A percentile compares a stretch with the other conserved stretches of the same genome.
These are phyloP conservation scores for Pyrus communis DNA, from an alignment of 306 rosid species.

Conservation along the genomic window DNA sequence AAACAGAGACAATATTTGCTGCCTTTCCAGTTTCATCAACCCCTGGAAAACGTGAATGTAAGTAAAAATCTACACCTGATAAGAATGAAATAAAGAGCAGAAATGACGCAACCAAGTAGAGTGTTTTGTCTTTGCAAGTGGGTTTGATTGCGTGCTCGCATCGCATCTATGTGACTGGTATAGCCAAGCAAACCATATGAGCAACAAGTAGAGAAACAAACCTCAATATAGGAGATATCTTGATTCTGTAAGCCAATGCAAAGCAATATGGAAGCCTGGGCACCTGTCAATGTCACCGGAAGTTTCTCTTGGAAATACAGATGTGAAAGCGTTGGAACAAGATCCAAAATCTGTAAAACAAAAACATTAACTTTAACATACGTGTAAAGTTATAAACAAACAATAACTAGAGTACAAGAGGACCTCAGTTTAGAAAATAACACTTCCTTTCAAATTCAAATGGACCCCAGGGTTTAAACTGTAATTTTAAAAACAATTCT, in stretches of 20 bases:
- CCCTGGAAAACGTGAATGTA: conserved; percentile 36
- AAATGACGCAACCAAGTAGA: not conserved
- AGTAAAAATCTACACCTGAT: conserved; percentile 7
- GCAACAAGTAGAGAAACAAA: conserved; percentile 22
- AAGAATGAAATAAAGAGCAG: not conserved
- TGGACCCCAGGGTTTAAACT: not conserved
- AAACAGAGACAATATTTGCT: conserved; percentile 72
- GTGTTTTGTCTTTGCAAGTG: not conserved
- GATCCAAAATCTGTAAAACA: conserved; percentile 63
- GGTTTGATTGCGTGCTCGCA: not conserved
- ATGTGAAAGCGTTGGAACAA: conserved; percentile 60
- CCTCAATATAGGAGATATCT: conserved; percentile 67
- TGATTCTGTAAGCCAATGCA: conserved; percentile 83
- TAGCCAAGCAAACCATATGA: not conserved
- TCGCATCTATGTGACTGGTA: not conserved
- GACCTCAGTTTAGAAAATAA: not conserved
- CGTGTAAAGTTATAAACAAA: not conserved
- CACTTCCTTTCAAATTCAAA: not conserved
- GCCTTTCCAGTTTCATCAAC: conserved; percentile 64
- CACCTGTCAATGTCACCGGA: conserved; percentile 61
- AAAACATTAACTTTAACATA: conserved; percentile 5
- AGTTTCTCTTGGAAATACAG: conserved; percentile 65
- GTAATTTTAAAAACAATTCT: not conserved
- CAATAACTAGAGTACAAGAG: not conserved
- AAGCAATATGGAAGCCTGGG: conserved; percentile 79